Base-by-base conservation (phyloP, 495 filamentous ascomycete species). In the Trypethelium eluteriae region DNA sequence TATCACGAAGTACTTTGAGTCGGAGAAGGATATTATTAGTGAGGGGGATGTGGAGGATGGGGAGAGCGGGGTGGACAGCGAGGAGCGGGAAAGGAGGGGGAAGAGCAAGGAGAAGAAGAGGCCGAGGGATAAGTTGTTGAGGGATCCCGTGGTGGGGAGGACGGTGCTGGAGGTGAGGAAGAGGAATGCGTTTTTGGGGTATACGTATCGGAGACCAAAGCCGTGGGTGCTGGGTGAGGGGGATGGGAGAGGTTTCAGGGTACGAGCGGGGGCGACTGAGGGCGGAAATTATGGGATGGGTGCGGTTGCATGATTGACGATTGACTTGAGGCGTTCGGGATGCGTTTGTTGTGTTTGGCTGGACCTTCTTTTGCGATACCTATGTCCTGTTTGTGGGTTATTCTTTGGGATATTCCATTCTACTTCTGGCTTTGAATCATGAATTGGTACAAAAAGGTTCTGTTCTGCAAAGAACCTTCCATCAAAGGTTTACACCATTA, bases 1-100 rank as follows among this genome's bases (percentile, higher is more conserved):
- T 39, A 91, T 96, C 69, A 96, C 92, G 12, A 87, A 89, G 66
- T 96, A 96, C 74, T 96, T 96, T 68, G 89, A 95, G 63, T 89
- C 93, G 63, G 87, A 88, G 68, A 86, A 87, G 46, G 78, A 85
- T n/a, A 82, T 89, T 65, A 86, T 78, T 68, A 71, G 81, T 44
- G 39, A 12, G 7, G 63, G n/a, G 49, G 49, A 53, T 14, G 63
- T 44, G 5, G 63, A 39, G n/a, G 63, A 38, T 56, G 32, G 35
- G 25, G 32, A 5, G 63, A 34, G 63, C 18, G 41, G 39, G 38
- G 36, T 56, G 39, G 14, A 16, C 11, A 32, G 63, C 14, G 18
- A 35, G 35, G 5, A 14, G 36, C 18, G 71, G 70, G 74, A 49
- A 88, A 84, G 71, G 83, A 88, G 70, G 25, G 25, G 5, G 41